Percentiles rank a stretch among this genome's conserved stretches.
Evolutionary conservation across 2,329 filamentous ascomycete species (phyloP).

Genomic region (Hymenoscyphus repandus): DNA sequence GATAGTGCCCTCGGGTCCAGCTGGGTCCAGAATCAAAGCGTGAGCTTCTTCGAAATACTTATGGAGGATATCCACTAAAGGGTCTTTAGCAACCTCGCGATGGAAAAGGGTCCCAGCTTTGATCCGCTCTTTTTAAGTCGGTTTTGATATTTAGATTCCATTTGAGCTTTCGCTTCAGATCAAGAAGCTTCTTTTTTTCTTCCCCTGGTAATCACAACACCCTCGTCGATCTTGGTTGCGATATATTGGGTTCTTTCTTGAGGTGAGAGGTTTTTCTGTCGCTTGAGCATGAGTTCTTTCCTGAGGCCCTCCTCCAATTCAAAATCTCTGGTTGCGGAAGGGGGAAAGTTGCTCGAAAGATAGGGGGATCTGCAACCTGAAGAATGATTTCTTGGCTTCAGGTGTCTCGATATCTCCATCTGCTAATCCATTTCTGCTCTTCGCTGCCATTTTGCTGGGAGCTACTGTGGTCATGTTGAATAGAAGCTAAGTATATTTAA

Average conservation of each 20-base stretch:
- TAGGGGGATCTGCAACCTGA: not conserved
- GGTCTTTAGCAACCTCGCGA: slow-evolving; percentile 1
- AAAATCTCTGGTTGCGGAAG: not conserved
- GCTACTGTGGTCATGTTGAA: not conserved
- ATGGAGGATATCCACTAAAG: slow-evolving; percentile 8
- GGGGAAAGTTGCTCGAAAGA: slow-evolving; percentile 1
- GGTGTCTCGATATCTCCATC: not conserved
- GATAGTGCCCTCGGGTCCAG: slow-evolving; percentile 3
- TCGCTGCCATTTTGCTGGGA: not conserved
- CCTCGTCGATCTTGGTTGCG: slow-evolving; percentile 2
- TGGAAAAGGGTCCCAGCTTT: slow-evolving; percentile 5
- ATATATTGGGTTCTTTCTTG: not conserved
- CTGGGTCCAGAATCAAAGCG: slow-evolving; percentile 10
- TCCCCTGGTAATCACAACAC: not conserved
- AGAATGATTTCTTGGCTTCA: not conserved
- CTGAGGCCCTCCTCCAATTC: not conserved
- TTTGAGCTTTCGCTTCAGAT: slow-evolving; percentile 8
- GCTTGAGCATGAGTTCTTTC: not conserved
- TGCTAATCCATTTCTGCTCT: not conserved
- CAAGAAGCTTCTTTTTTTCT: not conserved
- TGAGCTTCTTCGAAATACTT: slow-evolving; percentile 15
- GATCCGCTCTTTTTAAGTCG: slow-evolving; percentile 13
- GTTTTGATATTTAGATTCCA: slow-evolving; percentile 15
- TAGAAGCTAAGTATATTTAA: not conserved
- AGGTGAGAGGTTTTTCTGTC: not conserved